Base-by-base conservation (phyloP, 805 yeast genomes). In the Nakazawaea wyomingensis region DNA sequence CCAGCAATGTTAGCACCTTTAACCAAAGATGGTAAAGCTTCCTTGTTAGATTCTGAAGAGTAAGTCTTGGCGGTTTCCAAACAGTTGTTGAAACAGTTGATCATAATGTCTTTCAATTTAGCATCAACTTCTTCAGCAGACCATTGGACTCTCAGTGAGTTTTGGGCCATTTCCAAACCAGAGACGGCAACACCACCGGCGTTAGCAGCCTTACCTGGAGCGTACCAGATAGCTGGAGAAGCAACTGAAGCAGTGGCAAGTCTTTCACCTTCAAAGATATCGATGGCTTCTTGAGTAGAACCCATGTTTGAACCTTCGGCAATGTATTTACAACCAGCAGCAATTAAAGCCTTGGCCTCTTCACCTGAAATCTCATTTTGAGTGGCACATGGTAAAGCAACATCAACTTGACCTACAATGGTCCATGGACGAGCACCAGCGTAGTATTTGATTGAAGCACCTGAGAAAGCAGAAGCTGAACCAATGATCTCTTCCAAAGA, bases 231-330 rank as follows among this genome's bases (percentile, higher is more conserved):
- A 49, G 79, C 72, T 55, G 66, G 68, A 46, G 72, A 54, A 47
- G 69, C 60, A 37, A 67, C 59, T 34, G 64, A 36, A 16, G 62
- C 29, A 40, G 70, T 61, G 54, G 66, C 61, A 52, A 67, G 53
- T 74, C 91, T 80, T 66, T 76, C 79, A 58, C 84, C 86, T 79
- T 91, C 99, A 59, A 90, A 91, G 50, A 86, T 89, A 54, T 83
- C 88, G 55, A 91, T 88, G 55, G 99, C 99, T 67, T 91, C 98
- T 71, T 85, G 84, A 57, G 97, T 90, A 55, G 96, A 91, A 64
- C 99, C 98, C 99, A 91, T 91, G 76, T 91, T 91, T 62, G 98
- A 91, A 65, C 99, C 99, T 79, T 91, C 99, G 57, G 99, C 98
- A 62, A 91, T 82, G 76, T 68, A 90, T 71, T 84, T 84, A 69